Percentiles rank a stretch among this genome's conserved stretches.
Evolutionary conservation across 148 eudicot genomes (phyloP).

Genomic region (Heliosperma pusillum): DNA sequence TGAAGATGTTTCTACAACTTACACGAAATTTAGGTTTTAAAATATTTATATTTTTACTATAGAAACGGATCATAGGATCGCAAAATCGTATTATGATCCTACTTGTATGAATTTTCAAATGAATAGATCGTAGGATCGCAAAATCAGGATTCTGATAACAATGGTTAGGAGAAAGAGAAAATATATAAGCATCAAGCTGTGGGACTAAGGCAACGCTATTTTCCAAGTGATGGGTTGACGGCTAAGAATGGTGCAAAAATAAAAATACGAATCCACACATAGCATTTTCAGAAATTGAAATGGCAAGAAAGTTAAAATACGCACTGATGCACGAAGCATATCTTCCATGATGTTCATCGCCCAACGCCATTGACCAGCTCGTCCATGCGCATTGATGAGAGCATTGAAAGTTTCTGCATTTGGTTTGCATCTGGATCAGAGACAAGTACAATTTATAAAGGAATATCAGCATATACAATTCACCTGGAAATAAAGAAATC

Average conservation of each 20-base stretch:
- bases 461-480: neutral
- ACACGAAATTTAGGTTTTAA: too few species aligned
- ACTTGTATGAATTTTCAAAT: too few species aligned
- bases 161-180: neutral
- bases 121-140: too few species aligned
- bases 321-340: constrained; percentile 96
- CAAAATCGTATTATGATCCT: too few species aligned
- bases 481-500: neutral
- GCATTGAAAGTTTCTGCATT: constrained; percentile 89
- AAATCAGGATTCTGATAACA: too few species aligned
- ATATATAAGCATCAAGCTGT: neutral
- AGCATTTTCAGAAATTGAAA: constrained; percentile 25
- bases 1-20: too few species aligned
- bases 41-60: too few species aligned
- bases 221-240: neutral
- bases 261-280: constrained; percentile 37
- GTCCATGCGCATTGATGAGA: constrained; percentile 86
- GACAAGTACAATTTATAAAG: neutral
- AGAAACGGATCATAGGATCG: too few species aligned
- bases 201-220: neutral
- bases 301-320: constrained; percentile 49
- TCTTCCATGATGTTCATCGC: constrained; percentile 91
- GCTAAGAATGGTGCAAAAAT: constrained; percentile 20
- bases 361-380: constrained; percentile 99
- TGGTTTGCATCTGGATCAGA: constrained; percentile 73